Conservation (phyloP, 2,329 filamentous ascomycete genomes). For the Cladosporium colombiae region DNA sequence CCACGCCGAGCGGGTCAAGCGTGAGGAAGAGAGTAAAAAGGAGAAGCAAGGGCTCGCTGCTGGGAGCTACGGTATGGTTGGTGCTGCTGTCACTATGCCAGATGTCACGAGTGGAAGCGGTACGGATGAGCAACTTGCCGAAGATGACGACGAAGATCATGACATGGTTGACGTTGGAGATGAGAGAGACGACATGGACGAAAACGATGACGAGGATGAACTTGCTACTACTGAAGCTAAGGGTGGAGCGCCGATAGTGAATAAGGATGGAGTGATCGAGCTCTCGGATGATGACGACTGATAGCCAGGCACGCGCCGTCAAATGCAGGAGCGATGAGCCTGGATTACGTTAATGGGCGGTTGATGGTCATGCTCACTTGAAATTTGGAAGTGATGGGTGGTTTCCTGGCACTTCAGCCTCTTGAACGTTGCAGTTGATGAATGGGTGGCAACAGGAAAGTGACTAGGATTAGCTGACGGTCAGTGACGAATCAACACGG, state of each 20-base stretch:
- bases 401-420: too few relatives aligned
- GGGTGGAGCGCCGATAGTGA: not conserved
- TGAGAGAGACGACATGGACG: not conserved
- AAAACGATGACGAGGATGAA: not conserved
- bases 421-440: too few relatives aligned
- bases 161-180: slow-evolving; percentile 11
- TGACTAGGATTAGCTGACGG: too few relatives aligned
- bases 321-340: too few relatives aligned
- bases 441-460: too few relatives aligned
- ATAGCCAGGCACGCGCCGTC: too few relatives aligned
- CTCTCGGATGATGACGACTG: not conserved
- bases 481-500: too few relatives aligned
- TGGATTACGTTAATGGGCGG: too few relatives aligned
- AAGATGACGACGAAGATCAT: slow-evolving; percentile 9
- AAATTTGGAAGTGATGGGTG: too few relatives aligned
- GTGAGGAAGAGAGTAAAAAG: slow-evolving; percentile 23
- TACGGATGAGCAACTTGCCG: not conserved
- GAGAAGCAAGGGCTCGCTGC: slow-evolving; percentile 21
- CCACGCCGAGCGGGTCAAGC: slow-evolving; percentile 27
- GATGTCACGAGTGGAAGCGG: not conserved
- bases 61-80: slow-evolving; percentile 17
- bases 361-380: too few relatives aligned
- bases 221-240: not conserved
- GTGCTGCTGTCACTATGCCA: slow-evolving; percentile 13
- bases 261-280: slow-evolving; percentile 1